These are phyloP conservation scores for Tetrapyrgos nigripes DNA, from an alignment of 1,284 basidiomycete genomes.

Conservation along the genomic window DNA sequence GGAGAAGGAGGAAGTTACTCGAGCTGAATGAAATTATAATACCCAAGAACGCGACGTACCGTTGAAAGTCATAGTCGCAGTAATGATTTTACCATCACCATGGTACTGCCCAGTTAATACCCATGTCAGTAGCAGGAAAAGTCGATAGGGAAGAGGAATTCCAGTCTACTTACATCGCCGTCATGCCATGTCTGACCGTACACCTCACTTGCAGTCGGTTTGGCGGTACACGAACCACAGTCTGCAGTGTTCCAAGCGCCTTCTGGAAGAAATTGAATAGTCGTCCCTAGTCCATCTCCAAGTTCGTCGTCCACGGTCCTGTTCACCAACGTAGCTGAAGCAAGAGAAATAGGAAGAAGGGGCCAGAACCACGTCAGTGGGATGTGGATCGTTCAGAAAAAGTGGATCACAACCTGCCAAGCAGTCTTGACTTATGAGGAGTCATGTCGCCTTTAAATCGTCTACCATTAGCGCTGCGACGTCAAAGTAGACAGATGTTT, in stretches of 20 bases:
- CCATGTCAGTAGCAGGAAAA: background rate
- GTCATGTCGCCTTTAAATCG: too few species aligned
- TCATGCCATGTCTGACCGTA: background rate
- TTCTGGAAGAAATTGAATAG: background rate
- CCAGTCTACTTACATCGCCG: too few species aligned
- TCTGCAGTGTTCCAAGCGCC: too few species aligned
- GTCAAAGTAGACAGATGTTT: too few species aligned
- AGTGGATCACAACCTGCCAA: too few species aligned
- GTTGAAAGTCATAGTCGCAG: background rate
- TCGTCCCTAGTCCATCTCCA: background rate
- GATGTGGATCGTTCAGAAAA: background rate
- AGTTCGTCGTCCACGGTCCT: background rate
- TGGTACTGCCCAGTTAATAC: background rate
- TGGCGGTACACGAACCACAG: background rate
- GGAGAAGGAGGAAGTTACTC: background rate
- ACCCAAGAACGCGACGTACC: background rate
- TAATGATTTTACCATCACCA: background rate
- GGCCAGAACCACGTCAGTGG: background rate
- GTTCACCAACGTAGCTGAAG: background rate
- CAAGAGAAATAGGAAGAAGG: background rate
- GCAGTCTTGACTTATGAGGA: too few species aligned
- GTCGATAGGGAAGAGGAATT: background rate
- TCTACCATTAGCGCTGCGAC: too few species aligned
- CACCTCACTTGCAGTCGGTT: background rate
- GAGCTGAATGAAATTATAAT: background rate